Evolutionary conservation across 2,329 filamentous ascomycete species (phyloP).

Genomic region (Fusarium sp.): DNA sequence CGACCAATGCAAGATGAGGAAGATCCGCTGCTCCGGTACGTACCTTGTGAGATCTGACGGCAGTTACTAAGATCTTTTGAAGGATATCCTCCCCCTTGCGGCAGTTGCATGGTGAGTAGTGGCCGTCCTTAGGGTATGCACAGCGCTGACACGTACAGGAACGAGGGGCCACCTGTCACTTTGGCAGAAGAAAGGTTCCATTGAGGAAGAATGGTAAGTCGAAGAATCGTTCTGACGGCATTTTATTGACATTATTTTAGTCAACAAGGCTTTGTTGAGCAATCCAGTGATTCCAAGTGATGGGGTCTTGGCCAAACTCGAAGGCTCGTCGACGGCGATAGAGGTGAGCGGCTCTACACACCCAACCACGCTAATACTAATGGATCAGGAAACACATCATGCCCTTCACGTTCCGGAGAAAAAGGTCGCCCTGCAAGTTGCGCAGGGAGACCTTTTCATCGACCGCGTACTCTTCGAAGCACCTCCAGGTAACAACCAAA

Average conservation of each 20-base stretch:
- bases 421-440: neutral
- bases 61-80: neutral
- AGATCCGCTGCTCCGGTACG: constrained; percentile 39
- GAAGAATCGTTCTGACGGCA: neutral
- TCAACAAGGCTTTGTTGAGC: constrained; percentile 13
- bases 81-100: constrained; percentile 38
- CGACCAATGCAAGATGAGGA: constrained; percentile 37
- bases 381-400: neutral
- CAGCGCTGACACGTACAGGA: constrained; percentile 9
- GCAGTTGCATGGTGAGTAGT: constrained; percentile 27
- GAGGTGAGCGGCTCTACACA: neutral
- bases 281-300: rapidly evolving
- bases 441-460: constrained; percentile 19
- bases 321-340: rapidly evolving
- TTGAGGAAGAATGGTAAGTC: constrained; percentile 34
- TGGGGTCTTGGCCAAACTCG: neutral
- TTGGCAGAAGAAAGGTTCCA: constrained; percentile 36
- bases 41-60: neutral
- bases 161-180: constrained; percentile 21
- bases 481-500: neutral
- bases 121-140: neutral
- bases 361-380: rapidly evolving
- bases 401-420: neutral
- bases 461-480: constrained; percentile 25
- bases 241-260: neutral